Evolutionary conservation across 2,329 filamentous ascomycete species (phyloP), one percentile per base, ranked within the genome.

Genomic region (Pseudogymnoascus verrucosus): DNA sequence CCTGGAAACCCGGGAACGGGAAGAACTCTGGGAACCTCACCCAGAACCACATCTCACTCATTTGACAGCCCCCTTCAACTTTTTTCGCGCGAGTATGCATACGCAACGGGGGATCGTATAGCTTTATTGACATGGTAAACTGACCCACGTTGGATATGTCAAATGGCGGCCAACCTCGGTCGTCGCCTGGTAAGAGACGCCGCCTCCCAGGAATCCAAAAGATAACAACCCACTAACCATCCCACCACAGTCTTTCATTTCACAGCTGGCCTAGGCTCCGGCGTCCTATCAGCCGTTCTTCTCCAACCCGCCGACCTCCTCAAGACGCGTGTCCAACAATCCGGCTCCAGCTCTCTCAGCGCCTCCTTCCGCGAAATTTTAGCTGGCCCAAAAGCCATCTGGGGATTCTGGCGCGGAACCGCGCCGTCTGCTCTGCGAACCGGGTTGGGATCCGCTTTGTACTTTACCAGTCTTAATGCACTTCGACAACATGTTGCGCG

Each of bases 281-380:
- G 95, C 71, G 83, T 96, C 61, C 84, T 91, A 68, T 95, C 92
- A 62, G 93, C 95, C 63, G 87, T 96, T 65, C 86, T 98, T 63
- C 84, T 99, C 14, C 95, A 99, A 76, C 95, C 95, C 26, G 89
- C 95, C 71, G 95, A 99, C 77, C 87, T 99, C 3, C 86, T 99
- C 74, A 99, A 99, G 77, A 99, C 95, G 31, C 89, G 95, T 57
- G 88, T 98, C 42, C 95, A 99, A 74, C 95, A 98, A 76, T 91
- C 90, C 36, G 86, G 86, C 60, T 82, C 84, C 47, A 83, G 84
- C 68, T 86, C 91, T 2, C 84, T 98, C 64, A 76, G 84, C 62
- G 78, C 80, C 23, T 89, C 89, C 16, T 79, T 96, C 65, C 84
- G 85, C 70, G 79, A 85, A 36, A 91, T 96, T 72, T 83, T 89